phyloP scores from a whole-genome alignment of 2,329 filamentous ascomycete genomes.

The Macrophomina phaseolina region DNA sequence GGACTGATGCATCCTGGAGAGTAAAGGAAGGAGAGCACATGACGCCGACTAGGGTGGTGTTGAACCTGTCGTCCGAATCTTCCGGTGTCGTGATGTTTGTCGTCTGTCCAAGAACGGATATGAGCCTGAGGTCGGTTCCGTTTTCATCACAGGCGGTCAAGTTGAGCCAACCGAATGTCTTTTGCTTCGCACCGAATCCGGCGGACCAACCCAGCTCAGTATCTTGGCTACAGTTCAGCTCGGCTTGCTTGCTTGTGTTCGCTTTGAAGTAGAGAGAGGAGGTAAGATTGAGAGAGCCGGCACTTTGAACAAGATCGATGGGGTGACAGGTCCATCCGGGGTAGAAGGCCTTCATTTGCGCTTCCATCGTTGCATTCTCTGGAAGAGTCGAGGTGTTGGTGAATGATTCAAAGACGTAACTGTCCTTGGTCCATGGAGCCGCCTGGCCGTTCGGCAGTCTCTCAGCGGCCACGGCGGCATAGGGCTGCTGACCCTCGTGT shows the following conservation, averaged over 20 bases:
- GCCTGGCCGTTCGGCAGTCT: slow-evolving; percentile 20
- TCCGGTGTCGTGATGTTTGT: slow-evolving; percentile 2
- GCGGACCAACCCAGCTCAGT: not conserved
- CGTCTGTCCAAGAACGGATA: not conserved
- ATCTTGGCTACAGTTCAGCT: slow-evolving; percentile 13
- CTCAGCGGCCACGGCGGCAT: slow-evolving; percentile 21
- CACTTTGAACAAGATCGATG: not conserved
- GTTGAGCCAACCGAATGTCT: not conserved
- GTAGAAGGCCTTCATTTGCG: not conserved
- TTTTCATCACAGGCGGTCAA: slow-evolving; percentile 16
- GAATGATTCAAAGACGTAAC: slow-evolving; percentile 25
- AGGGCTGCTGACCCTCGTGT: slow-evolving; percentile 4
- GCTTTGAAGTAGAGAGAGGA: not conserved
- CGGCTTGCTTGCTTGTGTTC: slow-evolving; percentile 3
- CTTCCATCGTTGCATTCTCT: slow-evolving; percentile 17
- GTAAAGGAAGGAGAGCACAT: slow-evolving; percentile 16
- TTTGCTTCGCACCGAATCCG: not conserved
- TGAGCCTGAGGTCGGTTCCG: slow-evolving; percentile 3
- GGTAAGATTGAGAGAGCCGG: no score
- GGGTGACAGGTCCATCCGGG: not conserved
- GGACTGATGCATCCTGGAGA: not conserved
- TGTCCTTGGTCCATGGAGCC: slow-evolving; percentile 18
- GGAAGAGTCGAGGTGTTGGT: slow-evolving; percentile 10
- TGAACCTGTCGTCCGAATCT: not conserved
- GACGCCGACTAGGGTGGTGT: slow-evolving; percentile 10